These are phyloP conservation scores for Sphagnum magellanicum DNA, from an alignment of 228 moss, liverwort and hornwort species.

Conservation along the genomic window DNA sequence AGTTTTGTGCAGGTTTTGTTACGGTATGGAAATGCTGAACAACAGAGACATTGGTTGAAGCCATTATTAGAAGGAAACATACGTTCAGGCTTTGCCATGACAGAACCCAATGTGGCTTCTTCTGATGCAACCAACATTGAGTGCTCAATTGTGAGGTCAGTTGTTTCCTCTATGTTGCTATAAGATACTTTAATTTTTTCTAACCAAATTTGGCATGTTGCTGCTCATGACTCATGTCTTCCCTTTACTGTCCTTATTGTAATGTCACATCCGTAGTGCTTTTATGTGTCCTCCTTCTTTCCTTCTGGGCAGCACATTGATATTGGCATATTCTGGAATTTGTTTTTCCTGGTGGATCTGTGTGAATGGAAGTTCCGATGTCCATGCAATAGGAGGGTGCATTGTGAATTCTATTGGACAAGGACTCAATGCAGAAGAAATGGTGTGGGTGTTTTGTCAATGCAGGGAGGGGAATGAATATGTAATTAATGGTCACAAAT, in stretches of 20 bases:
- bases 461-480: slow-evolving; percentile 73
- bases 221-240: no score
- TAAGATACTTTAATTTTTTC: not conserved
- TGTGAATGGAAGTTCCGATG: no score
- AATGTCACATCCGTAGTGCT: no score
- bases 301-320: no score
- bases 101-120: slow-evolving; percentile 93
- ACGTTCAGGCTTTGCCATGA: slow-evolving; percentile 98
- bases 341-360: no score
- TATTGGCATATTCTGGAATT: no score
- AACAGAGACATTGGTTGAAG: slow-evolving; percentile 84
- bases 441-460: slow-evolving; percentile 3
- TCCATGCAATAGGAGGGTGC: no score
- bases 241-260: no score
- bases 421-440: no score
- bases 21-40: slow-evolving; percentile 81
- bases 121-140: slow-evolving; percentile 98
- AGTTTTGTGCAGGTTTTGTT: slow-evolving; percentile 54
- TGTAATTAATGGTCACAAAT: slow-evolving; percentile 92
- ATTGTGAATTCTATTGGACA: no score
- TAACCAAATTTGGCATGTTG: not conserved
- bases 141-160: slow-evolving; percentile 85
- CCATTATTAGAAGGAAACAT: slow-evolving; percentile 91
- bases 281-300: no score
- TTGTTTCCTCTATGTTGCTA: not conserved